Conservation (phyloP, 148 eudicot genomes). For the Fagopyrum tataricum region DNA sequence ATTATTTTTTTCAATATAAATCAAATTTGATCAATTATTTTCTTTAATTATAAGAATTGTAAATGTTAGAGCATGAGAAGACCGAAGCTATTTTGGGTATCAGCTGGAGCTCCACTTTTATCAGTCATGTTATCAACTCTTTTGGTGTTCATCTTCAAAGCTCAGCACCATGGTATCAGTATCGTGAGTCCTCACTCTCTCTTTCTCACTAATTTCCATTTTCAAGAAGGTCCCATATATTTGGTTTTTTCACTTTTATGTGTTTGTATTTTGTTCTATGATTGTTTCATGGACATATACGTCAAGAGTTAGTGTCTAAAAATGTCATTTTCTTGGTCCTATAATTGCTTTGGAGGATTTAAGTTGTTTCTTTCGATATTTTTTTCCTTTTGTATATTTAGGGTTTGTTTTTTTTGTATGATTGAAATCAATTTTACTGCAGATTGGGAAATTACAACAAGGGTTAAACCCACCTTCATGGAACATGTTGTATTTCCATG, state of each 20-base stretch:
- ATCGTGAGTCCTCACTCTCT: slow-evolving; percentile 40
- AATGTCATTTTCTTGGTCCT: slow-evolving; percentile 2
- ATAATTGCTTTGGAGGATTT: background rate
- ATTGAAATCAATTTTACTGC: slow-evolving; percentile 5
- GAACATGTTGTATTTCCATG: slow-evolving; percentile 59
- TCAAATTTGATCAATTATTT: too few relatives aligned
- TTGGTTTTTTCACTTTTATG: background rate
- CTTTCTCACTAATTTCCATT: background rate
- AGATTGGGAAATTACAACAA: slow-evolving; percentile 82
- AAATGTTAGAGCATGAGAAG: slow-evolving; percentile 49
- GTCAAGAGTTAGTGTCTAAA: background rate
- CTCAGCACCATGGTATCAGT: slow-evolving; percentile 41
- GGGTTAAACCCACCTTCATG: slow-evolving; percentile 87
- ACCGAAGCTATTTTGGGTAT: slow-evolving; percentile 78
- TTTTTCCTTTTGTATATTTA: background rate
- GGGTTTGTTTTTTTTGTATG: background rate
- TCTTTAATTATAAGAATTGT: too few relatives aligned
- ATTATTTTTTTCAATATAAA: too few relatives aligned
- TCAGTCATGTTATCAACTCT: slow-evolving; percentile 77
- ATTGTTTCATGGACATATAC: background rate
- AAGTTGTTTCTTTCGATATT: background rate
- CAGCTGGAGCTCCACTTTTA: slow-evolving; percentile 84
- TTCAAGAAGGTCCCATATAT: background rate
- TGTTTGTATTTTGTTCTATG: background rate
- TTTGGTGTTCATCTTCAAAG: slow-evolving; percentile 47